Base-by-base conservation (phyloP, 257 asterid species). In the Datura wrightii region DNA sequence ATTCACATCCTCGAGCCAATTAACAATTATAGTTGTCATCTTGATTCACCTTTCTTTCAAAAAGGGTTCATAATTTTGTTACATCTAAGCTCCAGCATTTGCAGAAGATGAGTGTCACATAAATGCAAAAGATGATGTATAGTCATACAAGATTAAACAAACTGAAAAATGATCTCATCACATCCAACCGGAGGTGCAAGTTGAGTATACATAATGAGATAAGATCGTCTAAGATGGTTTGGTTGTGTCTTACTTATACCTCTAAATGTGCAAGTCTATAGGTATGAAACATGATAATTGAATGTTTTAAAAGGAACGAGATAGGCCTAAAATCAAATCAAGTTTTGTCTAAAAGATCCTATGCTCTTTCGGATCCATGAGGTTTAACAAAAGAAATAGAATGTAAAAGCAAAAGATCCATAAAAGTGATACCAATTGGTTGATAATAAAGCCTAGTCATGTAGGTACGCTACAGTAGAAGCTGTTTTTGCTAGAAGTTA, bases 131-230 rank as follows among this genome's bases (percentile, higher is more conserved):
- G 13, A 39, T 52, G 80, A 74, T 72, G 6, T 46, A 42, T n/a
- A 18, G 16, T 11, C 79, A 71, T 44, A 71, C n/a, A 24, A 71
- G 36, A 71, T n/a, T 5, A 71, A 48, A 71, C 5, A 19, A 71
- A 36, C 44, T 24, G 8, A n/a, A 71, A 71, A 71, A 71, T 71
- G 39, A 71, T 71, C 39, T 44, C 79, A 44, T 10, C 79, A 70
- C 55, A 70, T n/a, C 37, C 18, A 19, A 5, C 15, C 5, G 9
- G 37, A 70, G 9, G 37, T 70, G 55, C 56, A 71, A 71, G 79
- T 44, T 71, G 79, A 6, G 74, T 71, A 10, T n/a, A 3, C 56
- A 44, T 71, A 31, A 19, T 19, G 56, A n/a, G 39, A 71, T 37
- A 44, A n/a, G 36, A 6, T 44, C 39, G 1, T 10, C n/a, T n/a